Evolutionary conservation across 2,329 filamentous ascomycete genomes (phyloP), one percentile per base, ranked within the genome.

Genomic region (Trichophyton simii): DNA sequence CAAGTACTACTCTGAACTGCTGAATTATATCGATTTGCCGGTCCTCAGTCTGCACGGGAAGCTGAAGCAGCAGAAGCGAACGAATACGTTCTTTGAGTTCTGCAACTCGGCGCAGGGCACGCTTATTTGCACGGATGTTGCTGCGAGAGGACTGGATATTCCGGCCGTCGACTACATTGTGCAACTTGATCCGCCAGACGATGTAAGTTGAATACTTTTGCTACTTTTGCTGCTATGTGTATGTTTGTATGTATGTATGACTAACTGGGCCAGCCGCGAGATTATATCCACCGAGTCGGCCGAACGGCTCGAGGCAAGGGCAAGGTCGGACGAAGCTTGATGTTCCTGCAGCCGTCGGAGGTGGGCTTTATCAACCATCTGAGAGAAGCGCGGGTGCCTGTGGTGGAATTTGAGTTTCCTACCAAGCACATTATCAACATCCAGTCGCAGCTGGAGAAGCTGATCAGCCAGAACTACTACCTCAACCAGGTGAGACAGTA

Each of bases 51-150:
- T 95, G 6, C 89, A 95, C 74, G 94, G 91, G 67, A 96, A 99
- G 77, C 90, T 96, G 77, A 99, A 99, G 77, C 94, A 99, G 76
- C 91, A 96, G 76, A 96, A 96, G 75, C 88, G 94, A n/a, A 99
- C 94, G 25, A 95, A 95, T 72, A 96, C 91, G 0, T 99, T 99
- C 74, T 99, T 97, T 74, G 92, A 97, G 73, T 99, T 99, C 73
- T 87, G 84, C 71, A 91, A 91, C 69, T 87, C 91, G 18, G 86
- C 85, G 66, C 84, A 88, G 66, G 94, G 92, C 25, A 95, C 89
- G 0, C 76, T 99, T 60, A 94, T 99, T 67, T 96, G 91, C 77
- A 99, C 94, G 0, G 94, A 99, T 70, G 94, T 99, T 65, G 94
- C 94, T 54, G 94, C 94, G 2, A 82, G 94, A 79, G 94, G 94